A percentile compares a stretch with the other conserved stretches of the same genome.
Evolutionary conservation across 2,329 filamentous ascomycete genomes (phyloP).

Genomic region (Elsinoe ampelina): DNA sequence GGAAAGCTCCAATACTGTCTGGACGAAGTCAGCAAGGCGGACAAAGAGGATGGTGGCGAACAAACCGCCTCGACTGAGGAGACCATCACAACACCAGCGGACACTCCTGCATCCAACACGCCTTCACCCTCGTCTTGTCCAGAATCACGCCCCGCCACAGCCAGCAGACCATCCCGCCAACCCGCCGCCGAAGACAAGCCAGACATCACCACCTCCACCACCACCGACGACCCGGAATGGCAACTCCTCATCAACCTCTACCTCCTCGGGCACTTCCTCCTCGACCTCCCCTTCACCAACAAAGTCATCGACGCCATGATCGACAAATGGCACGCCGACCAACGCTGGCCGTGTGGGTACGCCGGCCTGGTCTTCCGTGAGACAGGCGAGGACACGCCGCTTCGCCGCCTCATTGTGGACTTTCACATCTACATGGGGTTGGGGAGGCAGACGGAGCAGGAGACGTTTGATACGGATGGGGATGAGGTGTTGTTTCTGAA

Average conservation of each 20-base stretch:
- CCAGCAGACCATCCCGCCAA: not conserved
- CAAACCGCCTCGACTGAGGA: not conserved
- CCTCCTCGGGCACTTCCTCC: slow-evolving; percentile 16
- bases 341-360: not conserved
- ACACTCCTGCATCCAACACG: too few species aligned
- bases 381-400: not conserved
- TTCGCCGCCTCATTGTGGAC: slow-evolving; percentile 13
- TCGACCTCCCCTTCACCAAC: not conserved
- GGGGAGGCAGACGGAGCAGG: not conserved
- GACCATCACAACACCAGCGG: not conserved
- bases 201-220: not conserved
- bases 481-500: not conserved
- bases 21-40: not conserved
- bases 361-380: not conserved
- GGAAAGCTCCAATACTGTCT: not conserved
- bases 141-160: not conserved
- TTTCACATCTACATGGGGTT: slow-evolving; percentile 13
- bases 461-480: not conserved
- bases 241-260: slow-evolving; percentile 14
- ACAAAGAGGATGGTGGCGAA: not conserved
- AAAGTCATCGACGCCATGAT: not conserved
- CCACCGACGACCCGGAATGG: slow-evolving; percentile 10
- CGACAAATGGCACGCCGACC: not conserved
- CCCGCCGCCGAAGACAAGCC: not conserved
- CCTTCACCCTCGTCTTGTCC: too few species aligned